Conservation (phyloP, 1,284 basidiomycete genomes). For the Sanghuangporus baumii region DNA sequence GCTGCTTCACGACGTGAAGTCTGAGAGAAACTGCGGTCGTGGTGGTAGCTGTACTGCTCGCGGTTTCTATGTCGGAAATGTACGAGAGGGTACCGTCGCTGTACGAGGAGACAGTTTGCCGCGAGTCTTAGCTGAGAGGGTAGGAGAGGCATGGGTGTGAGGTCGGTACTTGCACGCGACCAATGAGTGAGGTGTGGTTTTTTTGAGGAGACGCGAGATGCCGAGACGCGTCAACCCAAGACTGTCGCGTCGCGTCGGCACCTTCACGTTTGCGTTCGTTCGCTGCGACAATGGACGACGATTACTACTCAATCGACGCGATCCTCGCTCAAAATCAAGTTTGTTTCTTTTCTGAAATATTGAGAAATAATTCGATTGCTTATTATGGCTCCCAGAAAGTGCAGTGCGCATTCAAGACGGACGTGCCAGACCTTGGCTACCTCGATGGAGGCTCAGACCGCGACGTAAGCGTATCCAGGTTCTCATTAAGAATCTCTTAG, state of each 20-base stretch:
- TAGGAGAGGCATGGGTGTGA: slow-evolving; percentile 11
- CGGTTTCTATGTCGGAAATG: slow-evolving; percentile 12
- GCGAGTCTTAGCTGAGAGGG: slow-evolving; percentile 20
- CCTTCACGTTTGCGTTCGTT: slow-evolving; percentile 1
- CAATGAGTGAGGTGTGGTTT: neutral
- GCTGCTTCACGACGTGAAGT: slow-evolving; percentile 31
- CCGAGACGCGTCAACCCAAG: slow-evolving; percentile 5
- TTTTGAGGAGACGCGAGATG: neutral
- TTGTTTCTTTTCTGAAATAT: slow-evolving; percentile 15
- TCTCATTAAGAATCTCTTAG: neutral
- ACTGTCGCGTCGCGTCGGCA: slow-evolving; percentile 5
- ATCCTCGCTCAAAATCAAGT: slow-evolving; percentile 90
- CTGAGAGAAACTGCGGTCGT: slow-evolving; percentile 30
- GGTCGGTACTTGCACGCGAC: neutral
- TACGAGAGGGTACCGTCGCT: slow-evolving; percentile 9
- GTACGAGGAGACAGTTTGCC: slow-evolving; percentile 14
- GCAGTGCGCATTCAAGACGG: slow-evolving; percentile 82
- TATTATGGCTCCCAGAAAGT: slow-evolving; percentile 56
- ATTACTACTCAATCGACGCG: slow-evolving; percentile 84
- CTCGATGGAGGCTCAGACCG: slow-evolving; percentile 77
- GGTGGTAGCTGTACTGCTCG: neutral
- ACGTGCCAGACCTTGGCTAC: slow-evolving; percentile 83
- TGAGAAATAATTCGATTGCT: neutral
- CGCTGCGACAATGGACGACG: slow-evolving; percentile 59
- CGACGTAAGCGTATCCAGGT: slow-evolving; percentile 43